Conservation (phyloP, 1,139 yeast genomes). For the Suhomyces kunorum region DNA sequence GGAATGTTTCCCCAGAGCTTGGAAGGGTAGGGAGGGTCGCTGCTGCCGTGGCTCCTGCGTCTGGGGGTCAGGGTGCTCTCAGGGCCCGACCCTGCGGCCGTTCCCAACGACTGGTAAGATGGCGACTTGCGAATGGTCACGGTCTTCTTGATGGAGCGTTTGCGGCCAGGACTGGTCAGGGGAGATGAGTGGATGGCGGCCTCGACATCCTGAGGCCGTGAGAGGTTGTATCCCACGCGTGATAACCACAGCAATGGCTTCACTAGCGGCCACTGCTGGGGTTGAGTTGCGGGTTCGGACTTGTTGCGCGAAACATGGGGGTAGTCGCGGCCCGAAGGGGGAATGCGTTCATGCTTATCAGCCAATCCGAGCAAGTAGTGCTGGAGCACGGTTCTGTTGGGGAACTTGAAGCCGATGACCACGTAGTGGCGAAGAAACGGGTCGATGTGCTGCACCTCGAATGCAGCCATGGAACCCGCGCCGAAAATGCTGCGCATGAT, state of each 20-base stretch:
- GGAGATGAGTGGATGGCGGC: background rate
- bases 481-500: slow-evolving; percentile 8
- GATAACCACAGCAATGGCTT: slow-evolving; percentile 3
- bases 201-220: background rate
- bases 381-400: slow-evolving; percentile 9
- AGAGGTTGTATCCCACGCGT: background rate
- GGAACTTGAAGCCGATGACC: background rate
- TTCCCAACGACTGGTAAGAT: slow-evolving; percentile 10
- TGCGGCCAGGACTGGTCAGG: slow-evolving; percentile 3
- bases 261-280: background rate
- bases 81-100: slow-evolving; percentile 1
- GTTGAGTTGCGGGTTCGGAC: background rate
- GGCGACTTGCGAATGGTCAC: slow-evolving; percentile 8
- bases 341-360: slow-evolving; percentile 2
- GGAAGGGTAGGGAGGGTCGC: slow-evolving; percentile 13
- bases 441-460: slow-evolving; percentile 12
- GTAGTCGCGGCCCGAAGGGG: too few relatives aligned
- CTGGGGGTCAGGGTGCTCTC: slow-evolving; percentile 1
- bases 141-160: slow-evolving; percentile 8
- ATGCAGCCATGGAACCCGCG: slow-evolving; percentile 5
- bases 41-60: slow-evolving; percentile 10
- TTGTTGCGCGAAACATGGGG: too few relatives aligned
- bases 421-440: slow-evolving; percentile 14
- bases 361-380: slow-evolving; percentile 13
- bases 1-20: slow-evolving; percentile 8